Percentiles rank a stretch among this genome's conserved stretches.
Conservation (phyloP, 768 basidiomycete species). For the Mycena amicta region DNA sequence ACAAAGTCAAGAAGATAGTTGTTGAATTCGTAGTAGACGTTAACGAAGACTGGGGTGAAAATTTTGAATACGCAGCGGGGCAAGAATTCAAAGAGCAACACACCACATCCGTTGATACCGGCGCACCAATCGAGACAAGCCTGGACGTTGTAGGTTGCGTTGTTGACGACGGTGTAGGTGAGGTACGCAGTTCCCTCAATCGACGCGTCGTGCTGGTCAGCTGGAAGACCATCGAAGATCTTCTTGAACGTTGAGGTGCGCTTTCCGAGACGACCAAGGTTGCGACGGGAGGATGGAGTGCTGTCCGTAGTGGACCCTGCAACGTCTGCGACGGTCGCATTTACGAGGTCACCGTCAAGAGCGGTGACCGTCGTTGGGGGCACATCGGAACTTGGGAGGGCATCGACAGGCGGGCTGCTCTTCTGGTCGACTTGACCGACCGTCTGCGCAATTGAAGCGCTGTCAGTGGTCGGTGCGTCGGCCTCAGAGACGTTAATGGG, state of each 20-base stretch:
- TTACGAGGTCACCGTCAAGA: conserved; percentile 43
- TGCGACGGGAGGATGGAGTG: background rate
- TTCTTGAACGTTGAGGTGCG: conserved; percentile 15
- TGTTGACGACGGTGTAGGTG: conserved; percentile 48
- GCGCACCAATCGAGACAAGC: conserved; percentile 46
- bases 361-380: conserved; percentile 41
- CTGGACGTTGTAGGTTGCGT: conserved; percentile 47
- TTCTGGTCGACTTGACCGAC: conserved; percentile 13
- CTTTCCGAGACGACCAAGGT: conserved; percentile 2
- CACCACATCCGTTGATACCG: conserved; percentile 42
- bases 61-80: background rate
- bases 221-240: conserved; percentile 44
- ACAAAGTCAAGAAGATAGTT: conserved; percentile 44
- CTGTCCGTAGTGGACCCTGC: conserved; percentile 12
- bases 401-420: conserved; percentile 1
- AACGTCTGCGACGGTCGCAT: conserved; percentile 18
- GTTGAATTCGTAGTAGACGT: conserved; percentile 53
- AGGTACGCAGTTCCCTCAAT: conserved; percentile 52
- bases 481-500: conserved; percentile 26
- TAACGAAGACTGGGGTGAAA: conserved; percentile 43
- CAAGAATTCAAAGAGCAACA: conserved; percentile 19
- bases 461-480: conserved; percentile 12
- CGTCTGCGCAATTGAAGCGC: conserved; percentile 8
- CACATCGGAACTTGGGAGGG: conserved; percentile 8
- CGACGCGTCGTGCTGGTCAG: conserved; percentile 36